Conservation (phyloP, 768 basidiomycete genomes). For the Russula lepida region DNA sequence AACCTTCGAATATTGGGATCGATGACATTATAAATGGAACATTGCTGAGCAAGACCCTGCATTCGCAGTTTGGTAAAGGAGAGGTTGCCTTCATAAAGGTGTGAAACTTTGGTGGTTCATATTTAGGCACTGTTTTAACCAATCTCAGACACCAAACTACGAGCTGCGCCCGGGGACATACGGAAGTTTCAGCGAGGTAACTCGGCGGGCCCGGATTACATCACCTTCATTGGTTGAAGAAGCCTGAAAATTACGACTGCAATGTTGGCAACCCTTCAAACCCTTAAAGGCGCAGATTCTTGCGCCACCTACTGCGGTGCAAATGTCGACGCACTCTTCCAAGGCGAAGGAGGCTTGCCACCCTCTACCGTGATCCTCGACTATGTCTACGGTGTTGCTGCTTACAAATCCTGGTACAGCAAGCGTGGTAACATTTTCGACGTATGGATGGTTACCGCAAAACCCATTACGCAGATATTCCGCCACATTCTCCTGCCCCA, state of each 20-base stretch:
- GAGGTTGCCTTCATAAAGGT: not conserved
- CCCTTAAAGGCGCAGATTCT: not conserved
- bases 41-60: not conserved
- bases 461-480: not conserved
- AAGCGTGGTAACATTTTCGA: not conserved
- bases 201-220: not conserved
- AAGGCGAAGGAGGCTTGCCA: not conserved
- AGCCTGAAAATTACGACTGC: not conserved
- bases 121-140: not conserved
- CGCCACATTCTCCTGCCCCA: not conserved
- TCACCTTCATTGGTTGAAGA: not conserved
- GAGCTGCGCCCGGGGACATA: not conserved
- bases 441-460: not conserved
- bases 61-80: not conserved
- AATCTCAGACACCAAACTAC: constrained; percentile 1
- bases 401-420: not conserved
- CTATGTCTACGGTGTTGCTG: not conserved
- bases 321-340: not conserved
- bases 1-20: too few relatives aligned
- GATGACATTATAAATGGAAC: not conserved
- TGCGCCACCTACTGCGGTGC: not conserved
- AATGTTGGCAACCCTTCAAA: not conserved
- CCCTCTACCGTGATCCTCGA: not conserved
- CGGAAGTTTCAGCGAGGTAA: not conserved
- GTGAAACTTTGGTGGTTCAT: not conserved